Evolutionary conservation across 169 alveolate species (phyloP), one percentile per base, ranked within the genome.

Genomic region (Plasmodium yoelii): DNA sequence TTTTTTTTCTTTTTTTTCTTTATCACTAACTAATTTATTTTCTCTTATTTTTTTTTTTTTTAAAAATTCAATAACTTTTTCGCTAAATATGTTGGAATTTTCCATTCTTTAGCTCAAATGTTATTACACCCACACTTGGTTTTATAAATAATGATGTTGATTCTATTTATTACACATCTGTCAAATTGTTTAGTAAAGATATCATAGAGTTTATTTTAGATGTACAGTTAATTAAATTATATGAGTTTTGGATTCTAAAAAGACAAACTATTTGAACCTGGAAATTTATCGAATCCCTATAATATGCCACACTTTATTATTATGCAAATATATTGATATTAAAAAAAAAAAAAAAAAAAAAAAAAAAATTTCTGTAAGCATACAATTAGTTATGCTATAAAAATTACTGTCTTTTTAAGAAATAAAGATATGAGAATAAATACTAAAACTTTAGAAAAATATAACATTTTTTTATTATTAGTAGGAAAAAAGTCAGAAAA

Each of bases 11-110:
- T 77, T 77, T 77, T 26, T 53, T 34, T 63, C 44, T 55, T 71
- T 71, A 24, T 71, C 56, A 53, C 28, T 13, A 71, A 12, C 42
- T 69, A 47, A 19, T 15, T 22, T 69, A 12, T 69, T 44, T 69
- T 64, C 73, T 51, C 88, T 77, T 77, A 63, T 77, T 13, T 77
- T 77, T 39, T 18, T 46, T 15, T 68, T 64, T 57, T 24, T 13
- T 18, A 55, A 39, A 22, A 55, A 57, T 12, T 46, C 51, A 13
- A 22, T 61, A 18, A 77, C 13, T 5, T 77, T 64, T 63, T 77
- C 63, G 9, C 65, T 77, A 26, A 77, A 77, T 24, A 34, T 63
- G 24, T 51, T 28, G 22, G 70, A 51, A 24, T 26, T 7, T n/a
- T 73, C 19, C 88, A 73, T 73, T 18, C 44, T 60, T 44, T 60